These are phyloP conservation scores for Petunia hybrid DNA, from an alignment of 305 asterid species.

Conservation along the genomic window DNA sequence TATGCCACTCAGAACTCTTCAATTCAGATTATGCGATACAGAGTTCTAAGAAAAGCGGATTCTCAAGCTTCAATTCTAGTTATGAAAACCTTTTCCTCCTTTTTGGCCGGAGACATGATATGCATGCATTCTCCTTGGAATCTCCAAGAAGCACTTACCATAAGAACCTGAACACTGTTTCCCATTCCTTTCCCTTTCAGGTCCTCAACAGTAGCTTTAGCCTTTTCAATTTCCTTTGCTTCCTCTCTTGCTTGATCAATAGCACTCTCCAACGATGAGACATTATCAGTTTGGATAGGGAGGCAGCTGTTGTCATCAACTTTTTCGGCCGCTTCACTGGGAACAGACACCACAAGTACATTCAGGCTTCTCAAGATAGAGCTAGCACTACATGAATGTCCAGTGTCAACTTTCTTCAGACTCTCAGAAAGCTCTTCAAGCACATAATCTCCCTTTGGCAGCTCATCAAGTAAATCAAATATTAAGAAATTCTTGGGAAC, in stretches of 20 bases:
- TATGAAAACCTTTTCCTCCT: background rate
- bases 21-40: background rate
- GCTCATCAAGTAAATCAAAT: constrained; percentile 71
- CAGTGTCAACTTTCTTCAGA: constrained; percentile 50
- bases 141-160: constrained; percentile 50
- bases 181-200: constrained; percentile 83
- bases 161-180: constrained; percentile 75
- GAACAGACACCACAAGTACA: constrained; percentile 46
- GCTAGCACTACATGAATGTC: constrained; percentile 81
- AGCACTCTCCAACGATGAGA: constrained; percentile 65
- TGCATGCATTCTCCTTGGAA: background rate
- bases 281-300: constrained; percentile 45
- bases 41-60: background rate
- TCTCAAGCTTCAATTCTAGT: background rate
- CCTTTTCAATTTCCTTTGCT: constrained; percentile 63
- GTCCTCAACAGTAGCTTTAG: constrained; percentile 70
- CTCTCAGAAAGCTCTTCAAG: constrained; percentile 70
- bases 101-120: background rate
- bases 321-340: constrained; percentile 40
- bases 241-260: constrained; percentile 75
- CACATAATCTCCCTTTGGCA: constrained; percentile 89
- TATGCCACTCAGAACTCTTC: background rate
- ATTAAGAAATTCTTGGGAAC: constrained; percentile 71
- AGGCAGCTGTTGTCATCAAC: constrained; percentile 19
- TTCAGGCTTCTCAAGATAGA: constrained; percentile 79